These are phyloP conservation scores for Clavulina sp. DNA, from an alignment of 768 basidiomycete species.

Conservation along the genomic window DNA sequence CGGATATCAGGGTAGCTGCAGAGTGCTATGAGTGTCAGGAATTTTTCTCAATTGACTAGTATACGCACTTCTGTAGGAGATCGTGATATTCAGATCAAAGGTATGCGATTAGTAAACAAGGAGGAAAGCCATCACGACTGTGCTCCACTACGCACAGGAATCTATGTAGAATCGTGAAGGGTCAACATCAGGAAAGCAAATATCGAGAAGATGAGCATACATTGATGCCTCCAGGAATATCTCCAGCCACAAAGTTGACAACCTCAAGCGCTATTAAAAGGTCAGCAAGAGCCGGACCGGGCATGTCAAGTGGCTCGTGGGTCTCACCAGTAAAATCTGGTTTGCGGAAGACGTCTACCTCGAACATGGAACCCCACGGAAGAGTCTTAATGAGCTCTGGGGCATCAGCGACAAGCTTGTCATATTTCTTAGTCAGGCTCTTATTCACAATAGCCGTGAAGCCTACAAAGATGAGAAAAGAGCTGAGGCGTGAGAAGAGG, in stretches of 20 bases:
- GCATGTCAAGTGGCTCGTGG: not conserved
- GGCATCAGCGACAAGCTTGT: slow-evolving; percentile 55
- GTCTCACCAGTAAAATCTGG: slow-evolving; percentile 45
- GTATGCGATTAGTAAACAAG: no score
- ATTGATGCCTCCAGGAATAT: slow-evolving; percentile 77
- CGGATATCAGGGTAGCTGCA: slow-evolving; percentile 67
- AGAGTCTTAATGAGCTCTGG: slow-evolving; percentile 62
- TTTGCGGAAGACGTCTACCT: slow-evolving; percentile 49
- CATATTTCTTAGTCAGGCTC: slow-evolving; percentile 63
- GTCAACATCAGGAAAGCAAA: slow-evolving; percentile 3
- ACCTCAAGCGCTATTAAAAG: slow-evolving; percentile 55
- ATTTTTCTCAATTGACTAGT: no score
- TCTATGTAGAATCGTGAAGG: slow-evolving; percentile 33
- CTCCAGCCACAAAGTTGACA: slow-evolving; percentile 66
- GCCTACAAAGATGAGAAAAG: slow-evolving; percentile 24
- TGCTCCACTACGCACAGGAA: slow-evolving; percentile 52
- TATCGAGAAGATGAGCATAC: slow-evolving; percentile 22
- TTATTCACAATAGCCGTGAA: slow-evolving; percentile 85
- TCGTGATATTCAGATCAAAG: no score
- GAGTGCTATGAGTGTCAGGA: no score
- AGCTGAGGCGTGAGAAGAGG: not conserved
- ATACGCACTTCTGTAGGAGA: no score
- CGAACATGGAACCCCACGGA: slow-evolving; percentile 53
- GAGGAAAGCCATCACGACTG: no score
- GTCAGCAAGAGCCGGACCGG: not conserved